These are phyloP conservation scores for Candida coleopterorum DNA, from an alignment of 805 yeast genomes.

Conservation along the genomic window DNA sequence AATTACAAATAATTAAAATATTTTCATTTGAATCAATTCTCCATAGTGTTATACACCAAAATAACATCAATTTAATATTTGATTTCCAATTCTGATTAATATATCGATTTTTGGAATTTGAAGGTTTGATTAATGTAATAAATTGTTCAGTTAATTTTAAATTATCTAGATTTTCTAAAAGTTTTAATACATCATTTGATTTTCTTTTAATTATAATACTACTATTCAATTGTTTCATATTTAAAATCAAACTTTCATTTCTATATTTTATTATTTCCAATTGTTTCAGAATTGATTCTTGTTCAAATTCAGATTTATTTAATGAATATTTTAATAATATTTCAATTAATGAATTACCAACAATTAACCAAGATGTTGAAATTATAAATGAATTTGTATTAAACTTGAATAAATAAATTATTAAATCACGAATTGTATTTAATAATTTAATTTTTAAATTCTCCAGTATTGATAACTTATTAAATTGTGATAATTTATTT, in stretches of 20 bases:
- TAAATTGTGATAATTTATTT: slow-evolving; percentile 19
- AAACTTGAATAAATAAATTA: slow-evolving; percentile 41
- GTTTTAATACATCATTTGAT: slow-evolving; percentile 24
- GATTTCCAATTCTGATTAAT: slow-evolving; percentile 23
- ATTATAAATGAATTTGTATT: slow-evolving; percentile 59
- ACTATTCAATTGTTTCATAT: slow-evolving; percentile 19
- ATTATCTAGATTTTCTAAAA: slow-evolving; percentile 35
- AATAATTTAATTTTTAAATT: slow-evolving; percentile 25
- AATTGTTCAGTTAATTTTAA: slow-evolving; percentile 26
- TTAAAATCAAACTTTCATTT: slow-evolving; percentile 66
- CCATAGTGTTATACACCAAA: slow-evolving; percentile 38
- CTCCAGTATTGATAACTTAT: slow-evolving; percentile 9
- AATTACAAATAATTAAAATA: slow-evolving; percentile 37
- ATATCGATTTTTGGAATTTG: slow-evolving; percentile 5
- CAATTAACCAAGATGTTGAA: slow-evolving; percentile 56
- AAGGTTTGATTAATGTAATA: slow-evolving; percentile 23
- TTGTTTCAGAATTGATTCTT: slow-evolving; percentile 37
- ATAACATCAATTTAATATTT: slow-evolving; percentile 29
- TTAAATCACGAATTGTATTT: slow-evolving; percentile 20
- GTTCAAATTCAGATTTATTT: slow-evolving; percentile 19
- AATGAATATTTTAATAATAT: slow-evolving; percentile 21
- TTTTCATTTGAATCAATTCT: slow-evolving; percentile 29
- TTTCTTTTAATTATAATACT: slow-evolving; percentile 14
- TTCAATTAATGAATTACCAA: slow-evolving; percentile 45
- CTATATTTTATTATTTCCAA: slow-evolving; percentile 59